Evolutionary conservation across 1,139 yeast species (phyloP), one percentile per base, ranked within the genome.

Genomic region (Geotrichum siamense): DNA sequence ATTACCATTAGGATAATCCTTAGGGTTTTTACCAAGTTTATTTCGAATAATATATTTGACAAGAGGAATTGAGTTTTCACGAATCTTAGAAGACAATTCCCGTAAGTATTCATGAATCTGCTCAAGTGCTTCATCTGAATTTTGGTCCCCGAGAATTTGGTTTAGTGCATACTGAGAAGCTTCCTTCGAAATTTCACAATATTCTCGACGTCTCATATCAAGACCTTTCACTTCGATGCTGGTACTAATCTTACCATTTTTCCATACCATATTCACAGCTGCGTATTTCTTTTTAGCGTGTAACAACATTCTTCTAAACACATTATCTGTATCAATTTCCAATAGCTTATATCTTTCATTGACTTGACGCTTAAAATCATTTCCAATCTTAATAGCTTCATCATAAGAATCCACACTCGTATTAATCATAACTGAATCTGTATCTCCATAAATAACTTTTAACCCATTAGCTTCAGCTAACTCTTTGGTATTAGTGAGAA

Each of bases 271-370:
- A 54, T 78, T 81, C 68, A 89, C 71, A 1, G 98, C 98, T 3
- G 99, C 99, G 61, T 93, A 93, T 67, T 93, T 93, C 78, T 93
- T 93, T 68, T 93, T 93, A n/a, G 96, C 87, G 61, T 87, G 95
- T 45, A 93, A 69, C 48, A 93, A 70, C 51, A 93, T 71, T 53
- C 89, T 77, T 57, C 84, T 83, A 67, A 85, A 93, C 1, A 87
- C 87, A 58, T 91, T 87, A 67, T 93, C 99, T 53, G 85, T 86
- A 59, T 93, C 99, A 59, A 93, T 86, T 60, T 93, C 99, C 58
- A 93, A 71, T 52, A 85, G 68, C 55, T 76, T 75, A 64, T 93
- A 93, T 45, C 94, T 74, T 57, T 87, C 94, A 62, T 93, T 93
- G 45, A 93, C 97, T 50, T 79, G 74, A 41, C 71, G 63, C 62